Base-by-base conservation (phyloP, 306 rosid genomes). In the Prunus padus region DNA sequence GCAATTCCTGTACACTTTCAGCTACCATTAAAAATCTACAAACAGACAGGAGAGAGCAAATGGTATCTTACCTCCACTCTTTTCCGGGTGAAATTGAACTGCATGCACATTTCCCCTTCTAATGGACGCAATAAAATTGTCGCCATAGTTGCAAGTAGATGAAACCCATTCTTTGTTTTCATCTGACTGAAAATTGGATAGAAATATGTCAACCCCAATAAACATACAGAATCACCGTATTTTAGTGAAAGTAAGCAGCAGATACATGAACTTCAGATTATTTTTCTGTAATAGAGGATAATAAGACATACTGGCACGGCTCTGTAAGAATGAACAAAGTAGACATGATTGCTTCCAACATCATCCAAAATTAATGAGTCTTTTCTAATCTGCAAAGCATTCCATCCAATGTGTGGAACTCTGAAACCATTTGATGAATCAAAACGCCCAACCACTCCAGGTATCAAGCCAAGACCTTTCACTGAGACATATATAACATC, bases 351-450 rank as follows among this genome's bases (percentile, higher is more conserved):
- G 44, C 84, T 86, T 84, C 92, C 92, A 80, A 92, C 81, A 75
- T 90, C 97, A 65, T 95, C 97, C 89, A 95, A 86, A 78, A 95
- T 89, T 79, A 84, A 90, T 0, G 97, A 92, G 82, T 90, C 89
- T 12, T 31, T 69, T 59, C 82, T 63, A 46, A 88, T 80, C 80
- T 90, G 83, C 85, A 95, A 72, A 80, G 99, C 93, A 83, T 95
- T 95, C 99, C 99, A 95, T 72, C 99, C 99, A 23, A 95, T 95
- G 71, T 95, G 99, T 9, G 97, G 99, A 56, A 95, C 99, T 80
- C 93, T 86, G 79, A 89, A 83, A 76, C 91, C 97, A 77, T 86
- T 89, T 68, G 99, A 92, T 54, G 96, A 90, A 85, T 95, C 97
- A 86, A 95, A 95, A 80, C 89, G 87, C 74, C 92, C 92, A 86